Percentiles rank a stretch among this genome's conserved stretches.
Conservation (phyloP, 139 green algal genomes). For the Micractinium conductrix region DNA sequence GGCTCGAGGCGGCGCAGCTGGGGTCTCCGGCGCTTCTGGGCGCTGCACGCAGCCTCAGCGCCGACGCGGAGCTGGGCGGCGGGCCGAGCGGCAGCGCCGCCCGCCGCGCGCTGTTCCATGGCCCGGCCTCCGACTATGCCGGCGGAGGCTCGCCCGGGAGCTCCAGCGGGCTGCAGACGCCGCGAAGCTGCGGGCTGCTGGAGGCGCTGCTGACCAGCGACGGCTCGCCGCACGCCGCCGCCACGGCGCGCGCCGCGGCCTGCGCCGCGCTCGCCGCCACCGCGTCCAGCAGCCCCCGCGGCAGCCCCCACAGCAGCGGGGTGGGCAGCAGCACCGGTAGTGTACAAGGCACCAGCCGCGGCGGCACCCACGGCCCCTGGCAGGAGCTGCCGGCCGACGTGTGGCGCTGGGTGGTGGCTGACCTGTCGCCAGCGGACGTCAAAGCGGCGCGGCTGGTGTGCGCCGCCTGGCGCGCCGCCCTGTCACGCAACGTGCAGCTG, state of each 20-base stretch:
- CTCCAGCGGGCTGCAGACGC: constrained; percentile 8
- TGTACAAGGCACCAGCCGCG: too few species aligned
- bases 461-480: constrained; percentile 25
- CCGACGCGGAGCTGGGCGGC: neutral
- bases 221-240: constrained; percentile 1
- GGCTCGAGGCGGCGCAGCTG: constrained; percentile 21
- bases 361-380: neutral
- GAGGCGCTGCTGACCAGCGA: constrained; percentile 14
- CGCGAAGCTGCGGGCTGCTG: constrained; percentile 13
- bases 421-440: constrained; percentile 30
- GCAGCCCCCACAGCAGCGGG: neutral
- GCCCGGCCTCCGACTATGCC: neutral
- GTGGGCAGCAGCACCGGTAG: too few species aligned
- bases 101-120: constrained; percentile 9
- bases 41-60: neutral
- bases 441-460: constrained; percentile 41
- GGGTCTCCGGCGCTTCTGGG: neutral
- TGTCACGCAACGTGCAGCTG: constrained; percentile 10
- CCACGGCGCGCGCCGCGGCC: constrained; percentile 7
- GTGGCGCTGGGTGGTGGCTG: constrained; percentile 21
- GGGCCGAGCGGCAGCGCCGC: neutral
- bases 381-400: constrained; percentile 35
- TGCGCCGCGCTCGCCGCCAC: neutral
- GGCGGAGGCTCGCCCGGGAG: neutral
- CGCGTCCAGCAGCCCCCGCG: neutral